phyloP scores from a whole-genome alignment of 2,329 filamentous ascomycete genomes.

The Aquanectria penicillioides region DNA sequence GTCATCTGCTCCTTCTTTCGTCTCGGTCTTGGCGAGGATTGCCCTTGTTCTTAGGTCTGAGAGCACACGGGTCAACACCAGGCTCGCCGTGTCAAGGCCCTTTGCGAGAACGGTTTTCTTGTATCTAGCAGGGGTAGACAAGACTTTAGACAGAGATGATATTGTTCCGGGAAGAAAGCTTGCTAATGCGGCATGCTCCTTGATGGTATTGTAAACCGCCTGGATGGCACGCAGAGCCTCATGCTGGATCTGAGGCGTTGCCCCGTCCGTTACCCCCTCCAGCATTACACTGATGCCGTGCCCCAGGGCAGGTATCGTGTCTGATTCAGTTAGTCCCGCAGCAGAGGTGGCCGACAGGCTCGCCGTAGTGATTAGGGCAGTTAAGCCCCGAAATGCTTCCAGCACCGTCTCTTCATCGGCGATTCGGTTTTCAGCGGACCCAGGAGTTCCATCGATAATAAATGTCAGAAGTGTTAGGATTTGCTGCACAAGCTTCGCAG shows the following conservation, averaged over 20 bases:
- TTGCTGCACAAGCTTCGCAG: slow-evolving; percentile 80
- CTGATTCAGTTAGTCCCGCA: slow-evolving; percentile 61
- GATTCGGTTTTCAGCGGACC: slow-evolving; percentile 53
- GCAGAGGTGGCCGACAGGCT: slow-evolving; percentile 60
- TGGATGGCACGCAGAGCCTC: slow-evolving; percentile 74
- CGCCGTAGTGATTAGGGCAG: slow-evolving; percentile 70
- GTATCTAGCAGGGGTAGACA: slow-evolving; percentile 72
- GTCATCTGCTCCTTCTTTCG: slow-evolving; percentile 36
- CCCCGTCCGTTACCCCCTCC: slow-evolving; percentile 73
- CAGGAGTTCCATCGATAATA: slow-evolving; percentile 78
- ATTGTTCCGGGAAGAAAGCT: slow-evolving; percentile 90
- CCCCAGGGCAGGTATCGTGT: slow-evolving; percentile 80
- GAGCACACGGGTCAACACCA: slow-evolving; percentile 64
- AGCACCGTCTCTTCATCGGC: slow-evolving; percentile 79
- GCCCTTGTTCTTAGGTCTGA: slow-evolving; percentile 66
- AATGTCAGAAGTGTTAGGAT: slow-evolving; percentile 87
- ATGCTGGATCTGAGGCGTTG: slow-evolving; percentile 74
- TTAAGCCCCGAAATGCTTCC: slow-evolving; percentile 76
- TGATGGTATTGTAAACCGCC: slow-evolving; percentile 70
- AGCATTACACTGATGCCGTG: slow-evolving; percentile 85
- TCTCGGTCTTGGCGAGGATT: slow-evolving; percentile 51
- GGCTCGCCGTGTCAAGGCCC: slow-evolving; percentile 67
- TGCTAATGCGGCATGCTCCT: slow-evolving; percentile 78
- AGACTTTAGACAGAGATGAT: slow-evolving; percentile 79
- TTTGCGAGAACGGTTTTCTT: slow-evolving; percentile 69